phyloP scores from a whole-genome alignment of 1,284 basidiomycete species.

The Ceratobasidium sp. region DNA sequence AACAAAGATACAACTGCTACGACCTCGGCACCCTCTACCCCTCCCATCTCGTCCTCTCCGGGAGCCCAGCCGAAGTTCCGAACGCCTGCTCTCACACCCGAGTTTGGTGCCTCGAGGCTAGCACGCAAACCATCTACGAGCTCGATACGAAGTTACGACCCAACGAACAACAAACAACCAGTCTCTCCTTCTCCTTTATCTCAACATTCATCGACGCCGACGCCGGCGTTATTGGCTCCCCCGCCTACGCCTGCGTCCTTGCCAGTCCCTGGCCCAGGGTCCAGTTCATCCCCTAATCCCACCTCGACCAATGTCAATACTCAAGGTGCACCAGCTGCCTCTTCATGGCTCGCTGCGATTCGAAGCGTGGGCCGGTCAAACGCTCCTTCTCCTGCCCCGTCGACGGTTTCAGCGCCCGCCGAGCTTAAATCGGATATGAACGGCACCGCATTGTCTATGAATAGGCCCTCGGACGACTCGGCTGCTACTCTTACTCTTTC shows the following conservation, averaged over 20 bases:
- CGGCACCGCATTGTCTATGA: not conserved
- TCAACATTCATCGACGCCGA: conserved; percentile 7
- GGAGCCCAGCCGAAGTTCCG: conserved; percentile 35
- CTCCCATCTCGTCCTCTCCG: conserved; percentile 3
- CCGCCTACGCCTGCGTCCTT: conserved; percentile 11
- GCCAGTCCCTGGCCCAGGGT: not conserved
- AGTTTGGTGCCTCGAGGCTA: conserved; percentile 36
- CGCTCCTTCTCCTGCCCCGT: not conserved
- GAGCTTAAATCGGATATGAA: not conserved
- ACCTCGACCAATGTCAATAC: not conserved
- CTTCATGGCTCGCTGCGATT: conserved; percentile 36
- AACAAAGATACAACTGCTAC: not conserved
- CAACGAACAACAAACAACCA: conserved; percentile 22
- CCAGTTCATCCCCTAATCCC: not conserved
- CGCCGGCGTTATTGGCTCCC: conserved; percentile 5
- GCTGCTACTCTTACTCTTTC: not conserved
- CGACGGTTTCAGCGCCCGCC: not conserved
- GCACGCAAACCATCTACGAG: conserved; percentile 40
- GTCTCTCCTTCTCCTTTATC: conserved; percentile 31
- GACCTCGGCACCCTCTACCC: not conserved
- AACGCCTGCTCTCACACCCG: conserved; percentile 21
- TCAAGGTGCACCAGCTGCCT: conserved; percentile 16
- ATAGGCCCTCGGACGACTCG: not conserved
- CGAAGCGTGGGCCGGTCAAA: conserved; percentile 22
- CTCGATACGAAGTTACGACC: conserved; percentile 35